Evolutionary conservation across 306 rosid species (phyloP).

Genomic region (Carpinus fangiana): DNA sequence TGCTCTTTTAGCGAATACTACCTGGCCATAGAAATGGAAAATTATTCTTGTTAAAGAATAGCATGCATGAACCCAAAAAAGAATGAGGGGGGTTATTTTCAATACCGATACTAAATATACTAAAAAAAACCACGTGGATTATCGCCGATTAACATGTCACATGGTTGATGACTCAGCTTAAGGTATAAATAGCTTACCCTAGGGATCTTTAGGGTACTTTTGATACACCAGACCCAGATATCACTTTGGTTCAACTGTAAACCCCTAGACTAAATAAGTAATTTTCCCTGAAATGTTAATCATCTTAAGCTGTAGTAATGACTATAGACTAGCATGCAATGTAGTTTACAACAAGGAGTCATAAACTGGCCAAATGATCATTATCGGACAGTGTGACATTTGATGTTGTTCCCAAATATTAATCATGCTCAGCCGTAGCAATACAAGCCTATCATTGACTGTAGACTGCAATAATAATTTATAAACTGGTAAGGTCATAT

Average conservation of each 20-base stretch:
- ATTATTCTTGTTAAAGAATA: neutral
- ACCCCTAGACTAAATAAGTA: no score
- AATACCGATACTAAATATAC: neutral
- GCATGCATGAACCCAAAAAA: neutral
- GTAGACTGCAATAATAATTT: neutral
- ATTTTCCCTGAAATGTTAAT: neutral
- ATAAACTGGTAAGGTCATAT: neutral
- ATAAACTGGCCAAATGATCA: neutral
- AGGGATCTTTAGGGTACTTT: no score
- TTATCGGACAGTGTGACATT: no score
- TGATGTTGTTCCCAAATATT: neutral
- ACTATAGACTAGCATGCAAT: neutral
- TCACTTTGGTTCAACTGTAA: no score
- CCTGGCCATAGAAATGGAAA: constrained; percentile 45
- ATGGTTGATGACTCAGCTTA: no score
- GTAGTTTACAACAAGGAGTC: neutral
- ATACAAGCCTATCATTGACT: neutral
- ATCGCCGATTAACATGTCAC: no score
- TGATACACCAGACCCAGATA: no score
- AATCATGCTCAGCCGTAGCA: neutral
- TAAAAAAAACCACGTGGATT: no score
- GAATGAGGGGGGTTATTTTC: neutral
- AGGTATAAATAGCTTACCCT: no score
- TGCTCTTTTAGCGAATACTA: constrained; percentile 86
- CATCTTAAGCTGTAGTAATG: neutral